Percentiles rank a stretch among this genome's conserved stretches.
Evolutionary conservation across 768 basidiomycete genomes (phyloP).

Genomic region (Lactarius trivialis): DNA sequence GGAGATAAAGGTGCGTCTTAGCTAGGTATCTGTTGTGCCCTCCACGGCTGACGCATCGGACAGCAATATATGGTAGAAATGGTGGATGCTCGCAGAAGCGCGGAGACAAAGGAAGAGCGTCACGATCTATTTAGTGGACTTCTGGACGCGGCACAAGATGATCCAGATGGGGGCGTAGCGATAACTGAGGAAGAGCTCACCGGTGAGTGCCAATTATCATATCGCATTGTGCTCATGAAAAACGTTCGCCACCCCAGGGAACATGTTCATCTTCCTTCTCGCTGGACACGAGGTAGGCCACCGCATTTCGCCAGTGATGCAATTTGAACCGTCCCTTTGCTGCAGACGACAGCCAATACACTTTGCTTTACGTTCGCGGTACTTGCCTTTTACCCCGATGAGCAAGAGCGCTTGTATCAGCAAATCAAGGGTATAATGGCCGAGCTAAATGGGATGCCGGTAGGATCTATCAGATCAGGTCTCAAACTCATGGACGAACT

Average conservation of each 20-base stretch:
- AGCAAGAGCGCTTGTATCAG: slow-evolving; percentile 36
- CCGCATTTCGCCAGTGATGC: not conserved
- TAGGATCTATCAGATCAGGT: not conserved
- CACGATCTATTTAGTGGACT: slow-evolving; percentile 28
- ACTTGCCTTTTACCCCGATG: slow-evolving; percentile 37
- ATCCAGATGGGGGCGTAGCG: slow-evolving; percentile 12
- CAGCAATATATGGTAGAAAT: slow-evolving; percentile 29
- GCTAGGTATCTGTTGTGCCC: not conserved
- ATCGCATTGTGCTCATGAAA: too few species aligned
- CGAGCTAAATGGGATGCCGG: slow-evolving; percentile 24
- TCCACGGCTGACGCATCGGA: not conserved
- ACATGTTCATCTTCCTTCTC: slow-evolving; percentile 32
- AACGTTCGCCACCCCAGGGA: not conserved
- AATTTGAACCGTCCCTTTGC: not conserved
- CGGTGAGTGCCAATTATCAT: slow-evolving; percentile 4
- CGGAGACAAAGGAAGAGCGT: slow-evolving; percentile 20
- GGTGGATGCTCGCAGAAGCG: slow-evolving; percentile 21
- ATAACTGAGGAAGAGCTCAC: slow-evolving; percentile 25
- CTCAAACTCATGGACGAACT: not conserved
- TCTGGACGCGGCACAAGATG: slow-evolving; percentile 22
- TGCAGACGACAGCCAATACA: slow-evolving; percentile 35
- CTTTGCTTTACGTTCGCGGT: slow-evolving; percentile 36
- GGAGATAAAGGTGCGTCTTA: slow-evolving; percentile 36
- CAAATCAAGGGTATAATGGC: slow-evolving; percentile 32
- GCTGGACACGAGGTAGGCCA: slow-evolving; percentile 31